These are phyloP conservation scores for Stachybotrys chartarum DNA, from an alignment of 2,329 filamentous ascomycete species.

Conservation along the genomic window DNA sequence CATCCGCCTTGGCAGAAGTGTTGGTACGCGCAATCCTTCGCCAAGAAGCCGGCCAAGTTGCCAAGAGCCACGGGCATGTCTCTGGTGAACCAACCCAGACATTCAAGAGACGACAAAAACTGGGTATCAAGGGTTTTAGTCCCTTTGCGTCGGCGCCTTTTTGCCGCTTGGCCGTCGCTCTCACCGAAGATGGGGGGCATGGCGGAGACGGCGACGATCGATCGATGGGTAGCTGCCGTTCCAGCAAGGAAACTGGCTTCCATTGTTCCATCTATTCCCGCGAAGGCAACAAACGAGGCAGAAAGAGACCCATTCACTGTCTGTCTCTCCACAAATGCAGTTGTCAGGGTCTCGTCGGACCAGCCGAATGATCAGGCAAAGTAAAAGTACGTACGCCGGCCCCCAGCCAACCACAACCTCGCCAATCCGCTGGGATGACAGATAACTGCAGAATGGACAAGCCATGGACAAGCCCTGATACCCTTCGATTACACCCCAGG, in stretches of 20 bases:
- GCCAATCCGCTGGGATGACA: neutral
- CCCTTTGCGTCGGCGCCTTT: neutral
- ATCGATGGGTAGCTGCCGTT: neutral
- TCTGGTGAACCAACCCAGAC: too few species aligned
- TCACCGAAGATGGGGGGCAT: neutral
- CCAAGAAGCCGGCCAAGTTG: too few species aligned
- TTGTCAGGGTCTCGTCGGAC: too few species aligned
- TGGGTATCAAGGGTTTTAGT: neutral
- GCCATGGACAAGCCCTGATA: neutral
- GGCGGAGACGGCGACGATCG: neutral
- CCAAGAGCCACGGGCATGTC: too few species aligned
- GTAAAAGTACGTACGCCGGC: neutral
- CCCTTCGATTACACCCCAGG: neutral
- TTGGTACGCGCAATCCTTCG: too few species aligned
- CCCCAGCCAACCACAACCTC: neutral
- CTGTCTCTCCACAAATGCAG: too few species aligned
- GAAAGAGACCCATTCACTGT: too few species aligned
- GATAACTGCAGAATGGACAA: neutral
- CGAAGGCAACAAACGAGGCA: too few species aligned
- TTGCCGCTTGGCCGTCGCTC: neutral
- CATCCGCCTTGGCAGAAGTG: neutral
- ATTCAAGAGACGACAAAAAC: neutral
- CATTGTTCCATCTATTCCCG: too few species aligned
- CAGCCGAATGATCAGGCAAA: neutral
- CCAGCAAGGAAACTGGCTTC: too few species aligned